Base-by-base conservation (phyloP, 495 filamentous ascomycete species). In the Aspergillus panamensis region DNA sequence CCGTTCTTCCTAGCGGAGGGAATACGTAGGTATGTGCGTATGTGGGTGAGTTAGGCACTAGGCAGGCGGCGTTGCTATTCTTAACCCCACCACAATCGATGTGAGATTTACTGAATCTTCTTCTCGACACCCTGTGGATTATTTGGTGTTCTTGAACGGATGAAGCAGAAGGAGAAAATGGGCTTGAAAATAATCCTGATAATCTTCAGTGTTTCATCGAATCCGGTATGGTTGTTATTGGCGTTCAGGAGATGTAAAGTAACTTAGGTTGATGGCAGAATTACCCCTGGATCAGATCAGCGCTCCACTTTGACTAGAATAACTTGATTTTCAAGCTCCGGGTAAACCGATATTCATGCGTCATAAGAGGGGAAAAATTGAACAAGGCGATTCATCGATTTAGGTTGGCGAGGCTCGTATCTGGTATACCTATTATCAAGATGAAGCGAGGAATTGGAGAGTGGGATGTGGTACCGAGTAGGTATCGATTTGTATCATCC, bases 241-340 rank as follows among this genome's bases (percentile, higher is more conserved):
- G 42, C 42, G 42, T 20, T 20, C 42, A 45, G 42, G 42, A 45
- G 42, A 45, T n/a, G 16, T 45, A 20, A 25, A 25, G 25, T 39
- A 8, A 12, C 8, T 39, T n/a, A n/a, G 35, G 42, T 17, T 45
- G 16, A 16, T 45, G 25, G 25, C 16, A 21, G 17, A 17, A 17
- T 45, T 45, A 45, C 42, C 42, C 42, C 42, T 45, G 42, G 42
- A 45, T 45, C 42, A 45, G 42, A 45, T 20, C 42, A 17, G 42
- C n/a, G 42, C 42, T 45, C 42, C 42, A 20, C 42, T 45, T 40
- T 2, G 37, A 13, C 37, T 40, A 40, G 37, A 12, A 40, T 40
- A 40, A 40, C 37, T 9, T 40, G 37, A 16, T 40, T 25, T 25
- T 25, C 25, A 25, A 25, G 25, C 2, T 25, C 2, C 25, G 25